Evolutionary conservation across 2,329 filamentous ascomycete species (phyloP).

Genomic region (Didymella arachidicola): DNA sequence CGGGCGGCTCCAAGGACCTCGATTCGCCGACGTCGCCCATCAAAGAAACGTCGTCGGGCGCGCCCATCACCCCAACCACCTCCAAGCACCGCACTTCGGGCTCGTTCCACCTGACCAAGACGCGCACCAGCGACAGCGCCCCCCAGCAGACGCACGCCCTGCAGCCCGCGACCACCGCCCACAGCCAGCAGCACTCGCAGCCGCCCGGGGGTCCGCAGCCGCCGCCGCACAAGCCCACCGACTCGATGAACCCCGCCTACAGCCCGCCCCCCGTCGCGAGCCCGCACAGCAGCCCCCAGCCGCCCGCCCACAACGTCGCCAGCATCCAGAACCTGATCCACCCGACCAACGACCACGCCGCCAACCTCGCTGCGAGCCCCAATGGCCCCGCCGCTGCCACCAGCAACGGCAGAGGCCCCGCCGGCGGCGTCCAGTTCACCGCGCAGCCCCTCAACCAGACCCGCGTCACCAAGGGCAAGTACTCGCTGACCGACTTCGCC

Average conservation of each 20-base stretch:
- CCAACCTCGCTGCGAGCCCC: conserved; percentile 61
- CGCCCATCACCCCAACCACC: conserved; percentile 45
- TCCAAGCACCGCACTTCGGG: conserved; percentile 45
- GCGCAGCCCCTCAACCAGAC: conserved; percentile 49
- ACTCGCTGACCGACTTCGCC: conserved; percentile 88
- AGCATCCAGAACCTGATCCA: conserved; percentile 88
- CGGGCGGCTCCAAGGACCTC: conserved; percentile 65
- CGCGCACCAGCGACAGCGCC: conserved; percentile 41
- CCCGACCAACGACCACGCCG: conserved; percentile 59
- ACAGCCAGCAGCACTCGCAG: conserved; percentile 2
- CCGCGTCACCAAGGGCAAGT: conserved; percentile 93
- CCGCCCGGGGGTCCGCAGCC: conserved; percentile 25
- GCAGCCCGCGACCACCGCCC: background rate
- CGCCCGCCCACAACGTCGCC: conserved; percentile 71
- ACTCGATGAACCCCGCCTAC: conserved; percentile 53
- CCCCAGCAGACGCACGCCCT: conserved; percentile 2
- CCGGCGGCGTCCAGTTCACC: conserved; percentile 46
- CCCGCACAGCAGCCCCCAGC: conserved; percentile 40
- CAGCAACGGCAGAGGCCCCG: too few species aligned
- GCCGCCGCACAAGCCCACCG: conserved; percentile 45
- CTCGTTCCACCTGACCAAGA: conserved; percentile 42
- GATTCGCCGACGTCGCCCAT: conserved; percentile 72
- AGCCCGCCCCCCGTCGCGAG: conserved; percentile 42
- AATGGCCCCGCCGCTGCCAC: too few species aligned
- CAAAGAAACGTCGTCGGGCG: conserved; percentile 64